These are phyloP conservation scores for Hypoxylon sp. DNA, from an alignment of 2,329 filamentous ascomycete species.

Conservation along the genomic window DNA sequence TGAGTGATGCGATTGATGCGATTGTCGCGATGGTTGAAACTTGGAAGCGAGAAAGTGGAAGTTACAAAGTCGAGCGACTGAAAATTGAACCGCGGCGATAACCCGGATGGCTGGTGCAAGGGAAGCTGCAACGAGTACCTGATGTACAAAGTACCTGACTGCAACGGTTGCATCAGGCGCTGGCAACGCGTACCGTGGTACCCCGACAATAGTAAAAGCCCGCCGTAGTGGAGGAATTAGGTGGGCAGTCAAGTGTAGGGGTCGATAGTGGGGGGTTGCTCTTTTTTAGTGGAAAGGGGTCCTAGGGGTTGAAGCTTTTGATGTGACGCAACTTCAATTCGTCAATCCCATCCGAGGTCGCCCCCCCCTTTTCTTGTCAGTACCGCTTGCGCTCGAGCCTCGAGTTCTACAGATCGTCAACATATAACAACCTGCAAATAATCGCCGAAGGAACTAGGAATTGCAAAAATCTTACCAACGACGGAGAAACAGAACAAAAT, in stretches of 20 bases:
- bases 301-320: conserved; percentile 21
- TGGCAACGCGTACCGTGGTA: background rate
- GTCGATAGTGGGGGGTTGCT: conserved; percentile 10
- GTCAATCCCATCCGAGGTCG: conserved; percentile 27
- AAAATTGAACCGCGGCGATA: conserved; percentile 5
- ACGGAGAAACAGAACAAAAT: conserved; percentile 23
- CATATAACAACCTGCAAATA: conserved; percentile 35
- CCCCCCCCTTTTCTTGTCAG: conserved; percentile 5
- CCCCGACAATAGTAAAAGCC: background rate
- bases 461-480: conserved; percentile 10
- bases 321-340: conserved; percentile 29
- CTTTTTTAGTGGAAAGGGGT: conserved; percentile 20
- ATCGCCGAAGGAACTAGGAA: conserved; percentile 31
- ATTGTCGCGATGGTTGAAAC: conserved; percentile 12
- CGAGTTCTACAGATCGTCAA: conserved; percentile 27
- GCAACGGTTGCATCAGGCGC: background rate
- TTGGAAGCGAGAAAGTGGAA: background rate
- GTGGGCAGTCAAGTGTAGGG: conserved; percentile 13
- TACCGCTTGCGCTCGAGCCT: conserved; percentile 38
- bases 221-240: conserved; percentile 1
- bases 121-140: background rate
- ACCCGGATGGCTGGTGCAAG: conserved; percentile 35
- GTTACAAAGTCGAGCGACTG: conserved; percentile 11
- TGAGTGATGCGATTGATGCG: conserved; percentile 8
- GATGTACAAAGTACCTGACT: background rate